Conservation (phyloP, 805 yeast species). For the Nakazawaea peltata region DNA sequence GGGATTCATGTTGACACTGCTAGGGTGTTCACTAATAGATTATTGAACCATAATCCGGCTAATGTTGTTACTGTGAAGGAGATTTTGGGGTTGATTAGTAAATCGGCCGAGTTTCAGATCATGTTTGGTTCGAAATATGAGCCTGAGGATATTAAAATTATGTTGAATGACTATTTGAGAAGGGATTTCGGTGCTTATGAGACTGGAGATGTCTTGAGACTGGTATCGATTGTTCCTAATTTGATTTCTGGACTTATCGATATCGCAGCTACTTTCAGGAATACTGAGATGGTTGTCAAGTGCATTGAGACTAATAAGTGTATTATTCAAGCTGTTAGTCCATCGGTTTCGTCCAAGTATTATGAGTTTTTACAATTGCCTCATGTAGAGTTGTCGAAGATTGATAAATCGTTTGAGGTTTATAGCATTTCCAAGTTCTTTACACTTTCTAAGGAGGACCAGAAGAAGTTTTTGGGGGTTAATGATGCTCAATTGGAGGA, state of each 20-base stretch:
- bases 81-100: slow-evolving; percentile 50
- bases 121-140: slow-evolving; percentile 32
- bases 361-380: slow-evolving; percentile 80
- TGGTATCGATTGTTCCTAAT: slow-evolving; percentile 57
- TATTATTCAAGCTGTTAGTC: slow-evolving; percentile 66
- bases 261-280: slow-evolving; percentile 74
- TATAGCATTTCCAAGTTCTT: slow-evolving; percentile 64
- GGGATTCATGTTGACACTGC: slow-evolving; percentile 88
- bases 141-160: slow-evolving; percentile 36
- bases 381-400: slow-evolving; percentile 42
- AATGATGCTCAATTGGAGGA: slow-evolving; percentile 37
- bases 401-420: slow-evolving; percentile 43
- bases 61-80: slow-evolving; percentile 50
- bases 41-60: slow-evolving; percentile 70
- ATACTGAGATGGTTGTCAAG: slow-evolving; percentile 51
- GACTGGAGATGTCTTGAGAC: slow-evolving; percentile 36
- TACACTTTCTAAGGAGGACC: slow-evolving; percentile 48
- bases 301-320: slow-evolving; percentile 63
- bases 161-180: slow-evolving; percentile 51
- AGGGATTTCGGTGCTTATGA: slow-evolving; percentile 31
- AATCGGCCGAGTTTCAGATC: slow-evolving; percentile 56
- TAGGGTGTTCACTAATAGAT: slow-evolving; percentile 56
- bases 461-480: slow-evolving; percentile 45
- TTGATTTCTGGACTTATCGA: slow-evolving; percentile 69
- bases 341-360: slow-evolving; percentile 29